A percentile compares a stretch with the other conserved stretches of the same genome.
Evolutionary conservation across 2,329 filamentous ascomycete genomes (phyloP).

Genomic region (Colletotrichum sp.): DNA sequence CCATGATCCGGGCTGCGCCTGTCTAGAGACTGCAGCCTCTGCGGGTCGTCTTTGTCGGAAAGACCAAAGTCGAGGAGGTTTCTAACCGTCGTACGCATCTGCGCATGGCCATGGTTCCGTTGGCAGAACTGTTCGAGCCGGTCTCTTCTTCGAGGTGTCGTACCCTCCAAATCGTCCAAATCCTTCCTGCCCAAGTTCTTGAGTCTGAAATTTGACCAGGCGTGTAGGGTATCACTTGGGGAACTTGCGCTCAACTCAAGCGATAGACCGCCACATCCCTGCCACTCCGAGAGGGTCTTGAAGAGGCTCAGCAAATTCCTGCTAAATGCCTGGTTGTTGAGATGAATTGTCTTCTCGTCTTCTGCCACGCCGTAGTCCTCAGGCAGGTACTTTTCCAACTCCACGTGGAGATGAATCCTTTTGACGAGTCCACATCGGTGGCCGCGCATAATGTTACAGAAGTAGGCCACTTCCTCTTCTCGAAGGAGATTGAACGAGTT

Average conservation of each 20-base stretch:
- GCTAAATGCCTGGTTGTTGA: neutral
- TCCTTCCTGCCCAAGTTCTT: too few species aligned
- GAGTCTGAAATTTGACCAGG: neutral
- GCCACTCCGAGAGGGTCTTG: neutral
- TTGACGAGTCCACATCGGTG: neutral
- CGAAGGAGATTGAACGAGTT: neutral
- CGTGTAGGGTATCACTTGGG: neutral
- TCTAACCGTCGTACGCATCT: too few species aligned
- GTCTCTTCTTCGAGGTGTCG: neutral
- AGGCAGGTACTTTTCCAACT: neutral
- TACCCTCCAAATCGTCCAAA: too few species aligned
- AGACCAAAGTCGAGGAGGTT: neutral
- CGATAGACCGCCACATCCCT: neutral
- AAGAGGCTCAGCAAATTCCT: neutral
- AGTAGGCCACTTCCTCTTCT: neutral
- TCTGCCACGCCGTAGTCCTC: neutral
- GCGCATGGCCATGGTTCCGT: neutral
- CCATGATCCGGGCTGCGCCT: neutral
- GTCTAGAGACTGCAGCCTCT: neutral
- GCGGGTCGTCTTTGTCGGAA: neutral
- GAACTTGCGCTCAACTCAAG: neutral
- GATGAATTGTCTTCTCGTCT: neutral
- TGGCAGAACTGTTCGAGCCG: neutral
- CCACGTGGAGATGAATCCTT: neutral
- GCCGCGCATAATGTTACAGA: neutral